These are phyloP conservation scores for Epichloe gansuensis DNA, from an alignment of 2,329 filamentous ascomycete species.

Conservation along the genomic window DNA sequence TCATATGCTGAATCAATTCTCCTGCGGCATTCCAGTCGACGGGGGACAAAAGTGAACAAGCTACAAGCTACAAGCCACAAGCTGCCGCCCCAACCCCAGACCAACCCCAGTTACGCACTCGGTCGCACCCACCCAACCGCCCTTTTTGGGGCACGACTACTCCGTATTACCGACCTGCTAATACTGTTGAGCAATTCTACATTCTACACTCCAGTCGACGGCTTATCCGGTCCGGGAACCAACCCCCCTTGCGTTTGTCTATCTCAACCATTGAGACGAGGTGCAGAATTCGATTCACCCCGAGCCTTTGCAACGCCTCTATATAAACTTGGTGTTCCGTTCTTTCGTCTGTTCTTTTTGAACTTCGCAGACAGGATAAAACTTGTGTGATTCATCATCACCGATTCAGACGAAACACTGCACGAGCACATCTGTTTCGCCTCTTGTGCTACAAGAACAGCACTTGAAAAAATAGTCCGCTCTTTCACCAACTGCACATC, in stretches of 20 bases:
- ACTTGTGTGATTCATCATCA: not conserved
- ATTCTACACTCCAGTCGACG: slow-evolving; percentile 7
- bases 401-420: not conserved
- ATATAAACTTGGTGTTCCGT: slow-evolving; percentile 7
- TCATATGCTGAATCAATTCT: not conserved
- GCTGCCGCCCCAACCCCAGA: not conserved
- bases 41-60: not conserved
- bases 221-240: slow-evolving; percentile 2
- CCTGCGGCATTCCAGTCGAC: too few species aligned
- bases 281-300: slow-evolving; percentile 1
- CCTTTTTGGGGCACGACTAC: not conserved
- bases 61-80: not conserved
- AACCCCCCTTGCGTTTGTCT: slow-evolving; percentile 8
- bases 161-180: not conserved
- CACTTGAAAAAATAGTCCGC: not conserved
- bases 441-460: not conserved
- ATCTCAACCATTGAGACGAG: slow-evolving; percentile 3
- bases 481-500: not conserved
- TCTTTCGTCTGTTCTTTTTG: not conserved
- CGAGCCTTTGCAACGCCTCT: not conserved
- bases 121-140: not conserved
- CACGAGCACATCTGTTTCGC: not conserved
- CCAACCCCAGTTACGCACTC: slow-evolving; percentile 3
- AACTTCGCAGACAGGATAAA: not conserved
- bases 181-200: slow-evolving; percentile 1